These are phyloP conservation scores for Triticum urartu DNA, from an alignment of 176 grass and related monocot genomes.

Conservation along the genomic window DNA sequence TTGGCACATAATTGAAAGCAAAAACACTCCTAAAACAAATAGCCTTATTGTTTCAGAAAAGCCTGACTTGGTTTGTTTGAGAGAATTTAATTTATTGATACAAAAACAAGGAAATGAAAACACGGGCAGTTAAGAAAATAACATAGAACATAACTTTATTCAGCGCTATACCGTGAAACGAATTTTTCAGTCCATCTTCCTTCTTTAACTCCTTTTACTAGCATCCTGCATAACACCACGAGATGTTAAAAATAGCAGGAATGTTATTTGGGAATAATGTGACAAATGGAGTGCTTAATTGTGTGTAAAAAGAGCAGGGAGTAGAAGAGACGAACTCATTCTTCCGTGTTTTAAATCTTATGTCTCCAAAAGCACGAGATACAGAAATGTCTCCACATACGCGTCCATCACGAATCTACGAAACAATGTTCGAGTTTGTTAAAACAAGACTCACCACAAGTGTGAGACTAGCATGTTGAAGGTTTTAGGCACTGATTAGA, in stretches of 20 bases:
- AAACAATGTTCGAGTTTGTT: background rate
- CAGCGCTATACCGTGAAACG: conserved; percentile 50
- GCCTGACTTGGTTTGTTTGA: background rate
- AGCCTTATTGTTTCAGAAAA: background rate
- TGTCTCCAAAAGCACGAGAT: conserved; percentile 95
- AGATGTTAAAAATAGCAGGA: conserved; percentile 23
- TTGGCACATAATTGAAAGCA: background rate
- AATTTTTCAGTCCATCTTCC: conserved; percentile 93
- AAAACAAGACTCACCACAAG: conserved; percentile 20
- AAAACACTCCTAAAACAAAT: background rate
- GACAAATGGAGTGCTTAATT: conserved; percentile 2
- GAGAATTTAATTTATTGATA: conserved; percentile 13
- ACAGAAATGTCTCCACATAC: conserved; percentile 98
- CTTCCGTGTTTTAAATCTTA: conserved; percentile 86
- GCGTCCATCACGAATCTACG: conserved; percentile 90
- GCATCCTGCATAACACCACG: conserved; percentile 65
- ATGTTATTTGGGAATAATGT: background rate
- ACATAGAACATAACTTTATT: background rate
- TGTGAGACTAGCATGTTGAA: background rate
- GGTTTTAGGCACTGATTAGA: conserved; percentile 23
- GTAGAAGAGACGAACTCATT: conserved; percentile 84
- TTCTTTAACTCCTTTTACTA: conserved; percentile 77
- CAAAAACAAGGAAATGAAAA: conserved; percentile 12
- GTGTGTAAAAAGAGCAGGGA: conserved; percentile 21
- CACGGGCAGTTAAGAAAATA: background rate